phyloP scores from a whole-genome alignment of 768 basidiomycete species.

The Xerocomus brunneocitrinus region DNA sequence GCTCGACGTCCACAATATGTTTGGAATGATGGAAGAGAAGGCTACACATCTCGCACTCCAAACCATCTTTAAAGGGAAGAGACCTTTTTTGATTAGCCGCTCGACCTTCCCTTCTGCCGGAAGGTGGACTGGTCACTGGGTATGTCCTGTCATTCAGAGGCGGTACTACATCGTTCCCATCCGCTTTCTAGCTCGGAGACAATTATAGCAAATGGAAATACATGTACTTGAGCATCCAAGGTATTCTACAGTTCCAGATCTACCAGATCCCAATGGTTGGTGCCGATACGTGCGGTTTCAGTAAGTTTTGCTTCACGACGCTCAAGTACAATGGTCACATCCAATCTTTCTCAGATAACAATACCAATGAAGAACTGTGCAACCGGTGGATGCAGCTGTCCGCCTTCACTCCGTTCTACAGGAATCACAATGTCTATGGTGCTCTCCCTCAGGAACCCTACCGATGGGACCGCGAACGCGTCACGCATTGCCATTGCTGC shows the following conservation, averaged over 20 bases:
- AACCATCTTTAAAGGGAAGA: slow-evolving; percentile 49
- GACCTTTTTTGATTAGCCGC: slow-evolving; percentile 69
- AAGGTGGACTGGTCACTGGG: slow-evolving; percentile 72
- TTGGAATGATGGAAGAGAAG: slow-evolving; percentile 67
- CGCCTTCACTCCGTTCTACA: slow-evolving; percentile 77
- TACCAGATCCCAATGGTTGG: slow-evolving; percentile 85
- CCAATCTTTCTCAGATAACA: slow-evolving; percentile 33
- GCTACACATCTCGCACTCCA: slow-evolving; percentile 58
- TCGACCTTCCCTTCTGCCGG: slow-evolving; percentile 68
- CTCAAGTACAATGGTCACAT: background rate
- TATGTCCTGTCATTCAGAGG: slow-evolving; percentile 17
- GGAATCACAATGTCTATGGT: slow-evolving; percentile 68
- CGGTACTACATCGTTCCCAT: background rate
- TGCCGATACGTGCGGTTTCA: slow-evolving; percentile 53
- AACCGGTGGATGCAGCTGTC: slow-evolving; percentile 85
- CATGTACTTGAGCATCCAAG: slow-evolving; percentile 66
- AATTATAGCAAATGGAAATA: slow-evolving; percentile 74
- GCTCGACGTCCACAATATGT: slow-evolving; percentile 66
- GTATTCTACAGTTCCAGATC: slow-evolving; percentile 76
- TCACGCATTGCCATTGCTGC: slow-evolving; percentile 66
- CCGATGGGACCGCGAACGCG: slow-evolving; percentile 70
- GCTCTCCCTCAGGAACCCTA: slow-evolving; percentile 79
- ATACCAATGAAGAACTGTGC: slow-evolving; percentile 78
- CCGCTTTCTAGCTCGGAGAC: slow-evolving; percentile 56
- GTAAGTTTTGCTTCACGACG: slow-evolving; percentile 8